Conservation (phyloP, 1,139 yeast species). For the Kodamaea ohmeri region DNA sequence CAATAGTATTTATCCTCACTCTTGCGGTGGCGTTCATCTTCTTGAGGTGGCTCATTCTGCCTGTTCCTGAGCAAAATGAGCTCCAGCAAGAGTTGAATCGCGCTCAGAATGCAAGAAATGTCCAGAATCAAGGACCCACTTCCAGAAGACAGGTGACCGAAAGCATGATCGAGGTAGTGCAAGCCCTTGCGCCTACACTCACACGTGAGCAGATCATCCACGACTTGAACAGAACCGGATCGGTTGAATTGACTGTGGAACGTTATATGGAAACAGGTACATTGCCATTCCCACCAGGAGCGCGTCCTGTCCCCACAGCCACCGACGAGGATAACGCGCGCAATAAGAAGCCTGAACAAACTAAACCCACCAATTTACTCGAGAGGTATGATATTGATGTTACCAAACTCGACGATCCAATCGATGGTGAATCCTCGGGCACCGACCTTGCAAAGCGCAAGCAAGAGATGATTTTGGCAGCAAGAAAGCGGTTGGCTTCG, state of each 20-base stretch:
- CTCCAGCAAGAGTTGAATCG: constrained; percentile 18
- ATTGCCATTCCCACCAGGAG: constrained; percentile 66
- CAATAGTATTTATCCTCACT: constrained; percentile 48
- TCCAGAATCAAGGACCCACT: constrained; percentile 17
- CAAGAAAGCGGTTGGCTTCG: constrained; percentile 41
- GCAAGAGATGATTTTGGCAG: constrained; percentile 44
- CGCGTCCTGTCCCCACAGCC: constrained; percentile 9
- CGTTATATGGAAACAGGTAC: constrained; percentile 60
- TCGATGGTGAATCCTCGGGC: constrained; percentile 13
- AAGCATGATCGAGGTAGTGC: constrained; percentile 84
- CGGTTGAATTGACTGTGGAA: constrained; percentile 78
- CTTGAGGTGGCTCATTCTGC: constrained; percentile 59
- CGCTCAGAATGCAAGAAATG: constrained; percentile 16
- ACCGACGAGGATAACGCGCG: constrained; percentile 9
- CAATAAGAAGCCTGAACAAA: constrained; percentile 6
- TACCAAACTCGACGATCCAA: constrained; percentile 15
- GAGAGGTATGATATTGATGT: constrained; percentile 32
- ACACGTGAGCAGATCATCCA: constrained; percentile 66
- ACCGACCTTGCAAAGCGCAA: constrained; percentile 23
- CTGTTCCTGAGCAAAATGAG: constrained; percentile 44
- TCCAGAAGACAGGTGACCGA: constrained; percentile 61
- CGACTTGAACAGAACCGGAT: constrained; percentile 67
- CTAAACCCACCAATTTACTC: constrained; percentile 28
- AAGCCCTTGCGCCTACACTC: constrained; percentile 74
- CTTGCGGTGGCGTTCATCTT: constrained; percentile 53